Evolutionary conservation across 306 rosid genomes (phyloP), one percentile per base, ranked within the genome.

Genomic region (Vicia faba): DNA sequence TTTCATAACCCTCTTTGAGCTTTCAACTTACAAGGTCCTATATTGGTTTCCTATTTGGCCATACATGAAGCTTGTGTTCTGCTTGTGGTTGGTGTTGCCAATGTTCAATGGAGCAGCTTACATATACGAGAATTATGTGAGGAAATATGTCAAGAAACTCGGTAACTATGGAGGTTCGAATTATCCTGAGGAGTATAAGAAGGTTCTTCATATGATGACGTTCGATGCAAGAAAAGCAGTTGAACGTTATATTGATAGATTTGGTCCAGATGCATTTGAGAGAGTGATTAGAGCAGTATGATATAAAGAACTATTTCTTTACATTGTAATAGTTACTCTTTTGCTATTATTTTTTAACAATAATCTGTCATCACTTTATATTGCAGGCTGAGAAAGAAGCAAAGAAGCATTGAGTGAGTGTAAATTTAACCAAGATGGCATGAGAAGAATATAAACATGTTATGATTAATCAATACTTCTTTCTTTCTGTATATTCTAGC

Each of bases 61-160:
- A 54, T 82, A 88, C 70, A 3, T 85, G 80, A 90, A 89, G 88
- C 77, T 93, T 6, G 39, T 93, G 75, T 78, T 84, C 69, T 88
- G 99, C 79, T 25, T 75, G 55, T 95, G 97, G 99, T 31, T 95
- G 56, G 97, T 95, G 20, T 73, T 95, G 70, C 99, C 99, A 8
- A 75, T 69, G 70, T 95, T 90, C 86, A 95, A 88, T 70, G 97
- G 97, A 51, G 96, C 96, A 20, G 95, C 99, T 4, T 95, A 88
- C 68, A 78, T 93, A 57, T 86, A 88, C 39, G 95, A 74, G 72
- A 93, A 86, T 51, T 62, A 56, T 57, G 98, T 79, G 71, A 92
- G 98, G 45, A 70, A 80, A 71, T 92, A 86, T 48, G 71, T 90
- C 0, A 93, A 84, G 78, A 77, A 64, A 0, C 36, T 86, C 8